These are phyloP conservation scores for Beta macrorhiza DNA, from an alignment of 179 eudicot species.

Conservation along the genomic window DNA sequence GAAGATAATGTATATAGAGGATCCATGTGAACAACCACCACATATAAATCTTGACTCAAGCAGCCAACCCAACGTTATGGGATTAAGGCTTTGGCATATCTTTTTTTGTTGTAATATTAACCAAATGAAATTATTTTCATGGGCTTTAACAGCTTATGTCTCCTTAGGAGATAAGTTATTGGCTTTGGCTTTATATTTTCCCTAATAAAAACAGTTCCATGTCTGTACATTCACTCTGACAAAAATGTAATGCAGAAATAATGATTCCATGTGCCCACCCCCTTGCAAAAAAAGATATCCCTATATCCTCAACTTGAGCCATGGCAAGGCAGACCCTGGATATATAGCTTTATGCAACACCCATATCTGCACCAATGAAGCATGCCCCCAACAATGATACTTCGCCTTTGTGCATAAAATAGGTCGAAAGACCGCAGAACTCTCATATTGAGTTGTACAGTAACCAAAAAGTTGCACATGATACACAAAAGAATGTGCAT, in stretches of 20 bases:
- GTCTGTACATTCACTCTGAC: not conserved
- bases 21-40: too few species aligned
- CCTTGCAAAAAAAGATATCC: not conserved
- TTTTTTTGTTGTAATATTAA: not conserved
- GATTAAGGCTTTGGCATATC: too few species aligned
- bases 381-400: not conserved
- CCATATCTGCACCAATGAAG: not conserved
- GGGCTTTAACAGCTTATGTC: not conserved
- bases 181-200: not conserved
- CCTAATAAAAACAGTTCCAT: not conserved
- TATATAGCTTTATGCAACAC: not conserved
- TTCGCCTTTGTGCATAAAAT: not conserved
- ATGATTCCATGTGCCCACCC: not conserved
- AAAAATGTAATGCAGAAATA: not conserved
- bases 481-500: not conserved
- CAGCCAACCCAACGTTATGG: too few species aligned
- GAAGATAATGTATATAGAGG: too few species aligned
- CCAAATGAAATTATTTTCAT: not conserved
- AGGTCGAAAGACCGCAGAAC: not conserved
- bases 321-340: not conserved
- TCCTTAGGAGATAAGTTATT: not conserved
- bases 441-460: not conserved
- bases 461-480: not conserved
- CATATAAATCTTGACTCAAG: too few species aligned
- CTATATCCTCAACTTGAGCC: not conserved